A percentile compares a stretch with the other conserved stretches of the same genome.
Evolutionary conservation across 2,329 filamentous ascomycete species (phyloP).

Genomic region (Sporothrix variecibatus): DNA sequence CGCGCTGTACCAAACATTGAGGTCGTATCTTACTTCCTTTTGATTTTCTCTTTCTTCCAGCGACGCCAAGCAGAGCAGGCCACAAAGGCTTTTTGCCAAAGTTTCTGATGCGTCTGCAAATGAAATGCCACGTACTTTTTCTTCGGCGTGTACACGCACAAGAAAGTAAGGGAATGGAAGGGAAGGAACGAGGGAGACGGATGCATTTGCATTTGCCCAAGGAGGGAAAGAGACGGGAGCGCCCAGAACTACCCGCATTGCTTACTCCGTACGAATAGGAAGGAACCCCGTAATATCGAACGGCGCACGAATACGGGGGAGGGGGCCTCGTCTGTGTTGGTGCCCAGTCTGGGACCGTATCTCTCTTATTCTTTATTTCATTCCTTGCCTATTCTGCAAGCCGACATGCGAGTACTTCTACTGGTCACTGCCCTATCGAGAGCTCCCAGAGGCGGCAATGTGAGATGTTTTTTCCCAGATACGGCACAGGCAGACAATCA

Average conservation of each 20-base stretch:
- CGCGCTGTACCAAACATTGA: neutral
- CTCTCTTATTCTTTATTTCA: neutral
- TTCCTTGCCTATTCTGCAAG: neutral
- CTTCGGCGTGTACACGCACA: neutral
- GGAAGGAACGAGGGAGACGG: neutral
- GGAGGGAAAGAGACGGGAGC: slow-evolving; percentile 10
- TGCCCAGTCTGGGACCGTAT: slow-evolving; percentile 8
- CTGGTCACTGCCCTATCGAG: neutral
- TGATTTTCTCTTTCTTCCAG: neutral
- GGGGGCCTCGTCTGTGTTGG: slow-evolving; percentile 1
- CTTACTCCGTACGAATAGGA: slow-evolving; percentile 18
- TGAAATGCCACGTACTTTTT: neutral
- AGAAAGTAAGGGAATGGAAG: neutral
- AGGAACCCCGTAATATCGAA: slow-evolving; percentile 12
- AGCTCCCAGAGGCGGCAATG: neutral
- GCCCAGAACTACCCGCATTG: slow-evolving; percentile 15
- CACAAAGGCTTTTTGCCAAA: neutral
- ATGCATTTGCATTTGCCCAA: neutral
- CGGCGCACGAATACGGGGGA: slow-evolving; percentile 1
- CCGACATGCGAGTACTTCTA: neutral
- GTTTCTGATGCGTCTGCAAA: neutral
- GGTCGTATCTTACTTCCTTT: neutral
- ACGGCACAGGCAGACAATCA: neutral
- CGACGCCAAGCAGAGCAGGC: neutral
- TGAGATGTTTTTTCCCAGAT: neutral